phyloP scores from a whole-genome alignment of 495 filamentous ascomycete species.

The Thermothielavioides terrestris region DNA sequence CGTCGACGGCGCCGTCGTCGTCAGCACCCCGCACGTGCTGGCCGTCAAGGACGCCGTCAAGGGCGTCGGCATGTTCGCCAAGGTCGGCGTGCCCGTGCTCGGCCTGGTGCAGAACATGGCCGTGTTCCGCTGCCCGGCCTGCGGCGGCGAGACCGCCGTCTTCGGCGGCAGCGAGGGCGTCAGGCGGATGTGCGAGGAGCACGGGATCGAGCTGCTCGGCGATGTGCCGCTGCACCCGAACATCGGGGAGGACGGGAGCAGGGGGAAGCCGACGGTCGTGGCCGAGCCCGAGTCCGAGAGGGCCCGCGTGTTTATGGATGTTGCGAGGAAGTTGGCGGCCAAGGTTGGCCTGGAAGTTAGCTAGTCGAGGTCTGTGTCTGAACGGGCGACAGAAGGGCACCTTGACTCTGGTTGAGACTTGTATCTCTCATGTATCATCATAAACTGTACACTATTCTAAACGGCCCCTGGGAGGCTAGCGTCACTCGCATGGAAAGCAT shows the following conservation, averaged over 20 bases:
- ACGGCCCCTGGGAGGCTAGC: too few relatives aligned
- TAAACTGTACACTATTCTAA: not conserved
- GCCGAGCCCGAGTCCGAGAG: constrained; percentile 66
- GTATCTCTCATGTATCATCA: not conserved
- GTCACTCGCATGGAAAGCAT: too few relatives aligned
- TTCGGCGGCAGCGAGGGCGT: constrained; percentile 55
- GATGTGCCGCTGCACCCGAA: constrained; percentile 82
- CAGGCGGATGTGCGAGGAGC: constrained; percentile 38
- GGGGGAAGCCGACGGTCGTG: constrained; percentile 85
- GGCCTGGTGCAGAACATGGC: constrained; percentile 98
- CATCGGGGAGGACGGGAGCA: constrained; percentile 84
- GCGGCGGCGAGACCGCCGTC: constrained; percentile 62
- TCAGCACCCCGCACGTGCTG: constrained; percentile 88
- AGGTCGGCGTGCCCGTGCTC: constrained; percentile 63
- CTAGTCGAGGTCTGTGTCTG: not conserved
- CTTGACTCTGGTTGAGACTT: not conserved
- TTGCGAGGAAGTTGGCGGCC: constrained; percentile 54
- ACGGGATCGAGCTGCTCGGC: constrained; percentile 68
- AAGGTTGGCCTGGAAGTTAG: constrained; percentile 35
- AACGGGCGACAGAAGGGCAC: not conserved
- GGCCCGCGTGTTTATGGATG: constrained; percentile 59
- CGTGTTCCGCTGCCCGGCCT: constrained; percentile 73
- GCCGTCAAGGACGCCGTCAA: constrained; percentile 82
- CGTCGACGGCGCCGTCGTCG: constrained; percentile 74
- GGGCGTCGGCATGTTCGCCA: constrained; percentile 85